Evolutionary conservation across 768 basidiomycete species (phyloP).

Genomic region (Podaxis sp.): DNA sequence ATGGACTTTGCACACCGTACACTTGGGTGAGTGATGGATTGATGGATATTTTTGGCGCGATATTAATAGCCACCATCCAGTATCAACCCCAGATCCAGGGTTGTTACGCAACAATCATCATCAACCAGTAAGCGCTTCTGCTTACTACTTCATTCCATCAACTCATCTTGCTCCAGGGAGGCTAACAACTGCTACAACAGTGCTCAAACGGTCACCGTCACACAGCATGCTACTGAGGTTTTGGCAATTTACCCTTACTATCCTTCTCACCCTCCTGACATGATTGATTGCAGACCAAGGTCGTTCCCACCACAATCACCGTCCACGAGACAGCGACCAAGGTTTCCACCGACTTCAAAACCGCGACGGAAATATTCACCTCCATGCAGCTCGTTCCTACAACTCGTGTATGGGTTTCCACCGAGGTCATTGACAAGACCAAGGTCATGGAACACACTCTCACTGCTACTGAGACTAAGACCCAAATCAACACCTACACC

Average conservation of each 20-base stretch:
- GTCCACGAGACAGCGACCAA: constrained; percentile 35
- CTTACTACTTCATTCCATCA: background rate
- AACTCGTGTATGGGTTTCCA: constrained; percentile 63
- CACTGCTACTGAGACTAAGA: constrained; percentile 61
- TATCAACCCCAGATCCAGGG: constrained; percentile 36
- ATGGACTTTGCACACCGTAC: constrained; percentile 50
- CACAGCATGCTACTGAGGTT: constrained; percentile 32
- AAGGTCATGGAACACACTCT: constrained; percentile 51
- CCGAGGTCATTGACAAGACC: constrained; percentile 57
- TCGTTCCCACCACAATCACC: constrained; percentile 41
- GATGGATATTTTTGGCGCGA: background rate
- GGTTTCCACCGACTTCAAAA: constrained; percentile 37
- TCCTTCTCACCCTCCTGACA: background rate
- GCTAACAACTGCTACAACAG: constrained; percentile 15
- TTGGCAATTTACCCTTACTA: constrained; percentile 1
- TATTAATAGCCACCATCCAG: constrained; percentile 18
- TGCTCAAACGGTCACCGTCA: constrained; percentile 20
- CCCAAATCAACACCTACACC: constrained; percentile 51
- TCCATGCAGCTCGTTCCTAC: constrained; percentile 55
- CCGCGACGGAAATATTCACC: constrained; percentile 40
- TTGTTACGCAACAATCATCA: constrained; percentile 65
- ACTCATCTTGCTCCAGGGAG: constrained; percentile 13
- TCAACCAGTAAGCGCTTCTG: constrained; percentile 33
- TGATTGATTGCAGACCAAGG: constrained; percentile 19
- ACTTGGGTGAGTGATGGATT: constrained; percentile 48